A percentile compares a stretch with the other conserved stretches of the same genome.
Evolutionary conservation across 352 stramenopile species (phyloP).

Genomic region (Pythium aquatile): DNA sequence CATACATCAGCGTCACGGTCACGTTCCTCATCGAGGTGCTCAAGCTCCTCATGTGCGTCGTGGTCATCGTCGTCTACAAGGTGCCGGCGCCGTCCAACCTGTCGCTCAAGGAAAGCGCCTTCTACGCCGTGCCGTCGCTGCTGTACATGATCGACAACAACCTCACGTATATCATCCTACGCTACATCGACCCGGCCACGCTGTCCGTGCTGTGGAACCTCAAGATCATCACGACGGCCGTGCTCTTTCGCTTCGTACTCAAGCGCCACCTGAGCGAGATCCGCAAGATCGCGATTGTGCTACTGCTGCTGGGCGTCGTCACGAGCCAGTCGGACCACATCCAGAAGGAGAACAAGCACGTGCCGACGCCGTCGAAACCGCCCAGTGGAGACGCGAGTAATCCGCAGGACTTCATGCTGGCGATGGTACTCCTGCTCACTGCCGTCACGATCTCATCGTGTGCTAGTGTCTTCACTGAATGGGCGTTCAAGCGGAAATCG

Average conservation of each 20-base stretch:
- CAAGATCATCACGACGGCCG: slow-evolving; percentile 84
- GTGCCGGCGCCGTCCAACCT: slow-evolving; percentile 43
- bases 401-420: slow-evolving; percentile 37
- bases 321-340: slow-evolving; percentile 79
- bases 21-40: slow-evolving; percentile 85
- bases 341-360: slow-evolving; percentile 27
- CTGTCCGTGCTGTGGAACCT: slow-evolving; percentile 88
- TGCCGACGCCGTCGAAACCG: slow-evolving; percentile 6
- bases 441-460: slow-evolving; percentile 78
- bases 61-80: slow-evolving; percentile 40
- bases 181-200: slow-evolving; percentile 82
- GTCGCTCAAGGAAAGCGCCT: slow-evolving; percentile 51
- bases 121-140: slow-evolving; percentile 81
- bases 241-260: slow-evolving; percentile 83
- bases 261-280: slow-evolving; percentile 69
- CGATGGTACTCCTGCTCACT: slow-evolving; percentile 66
- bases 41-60: slow-evolving; percentile 59
- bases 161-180: slow-evolving; percentile 85
- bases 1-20: slow-evolving; percentile 82
- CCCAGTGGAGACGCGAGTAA: background rate
- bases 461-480: slow-evolving; percentile 84
- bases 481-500: slow-evolving; percentile 79
- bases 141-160: slow-evolving; percentile 90
- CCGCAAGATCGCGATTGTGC: slow-evolving; percentile 67
- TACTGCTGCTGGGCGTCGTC: slow-evolving; percentile 76